Evolutionary conservation across 2,329 filamentous ascomycete species (phyloP), one percentile per base, ranked within the genome.

Genomic region (Atkinsonella texensis): DNA sequence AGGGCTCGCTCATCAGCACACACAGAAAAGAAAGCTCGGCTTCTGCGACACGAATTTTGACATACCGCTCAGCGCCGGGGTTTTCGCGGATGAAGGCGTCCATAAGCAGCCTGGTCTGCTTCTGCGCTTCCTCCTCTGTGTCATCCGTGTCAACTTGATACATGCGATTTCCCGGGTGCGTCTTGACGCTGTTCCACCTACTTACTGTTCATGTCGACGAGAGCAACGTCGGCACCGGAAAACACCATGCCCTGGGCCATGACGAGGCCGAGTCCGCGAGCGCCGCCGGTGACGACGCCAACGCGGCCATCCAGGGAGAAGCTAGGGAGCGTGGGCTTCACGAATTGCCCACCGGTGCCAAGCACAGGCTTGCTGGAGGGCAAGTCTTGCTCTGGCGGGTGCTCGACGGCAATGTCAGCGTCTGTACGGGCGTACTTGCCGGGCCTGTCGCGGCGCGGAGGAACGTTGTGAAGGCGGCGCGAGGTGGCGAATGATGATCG

Each of bases 221-320:
- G 87, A 42, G 91, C 91, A 55, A 96, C 76, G 66, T 95, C 84
- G 10, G 88, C 87, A 49, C 91, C 91, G 50, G 87, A 93, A 50
- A 88, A 84, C 50, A 95, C 86, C 68, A 95, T 80, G 46, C 87
- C 89, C 72, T 95, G 89, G 49, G 85, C 87, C 86, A 97, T 96
- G 59, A 94, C 89, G 55, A 96, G 74, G 40, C 91, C 91, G 53
- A 97, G 70, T 8, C 91, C 91, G 63, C 90, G 78, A 28, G 91
- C 91, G 63, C 90, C 91, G 49, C 91, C 91, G 1, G 91, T 97
- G 40, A 97, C 86, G 41, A 96, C 75, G 46, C 82, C 89, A 9
- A 90, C 86, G 63, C 84, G 85, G 55, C 83, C 86, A 65, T 95
- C 85, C 35, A 97, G 79, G 9, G 89, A 91, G 72, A 96, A 97